Base-by-base conservation (phyloP, 2,329 filamentous ascomycete species). In the Nemania sp. region DNA sequence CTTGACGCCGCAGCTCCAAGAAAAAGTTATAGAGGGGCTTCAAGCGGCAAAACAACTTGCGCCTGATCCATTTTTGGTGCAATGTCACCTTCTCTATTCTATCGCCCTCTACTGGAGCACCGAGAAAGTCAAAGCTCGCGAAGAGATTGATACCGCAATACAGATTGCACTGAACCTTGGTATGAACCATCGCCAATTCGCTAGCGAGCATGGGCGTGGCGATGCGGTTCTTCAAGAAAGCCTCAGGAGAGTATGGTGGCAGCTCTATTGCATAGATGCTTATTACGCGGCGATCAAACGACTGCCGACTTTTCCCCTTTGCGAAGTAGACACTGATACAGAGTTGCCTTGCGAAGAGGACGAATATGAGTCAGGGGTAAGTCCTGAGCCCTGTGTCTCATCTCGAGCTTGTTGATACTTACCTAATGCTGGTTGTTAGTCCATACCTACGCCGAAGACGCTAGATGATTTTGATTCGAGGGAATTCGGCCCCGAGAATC, bases 231-330 rank as follows among this genome's bases (percentile, higher is more conserved):
- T 72, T 27, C 45, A 67, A 32, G 70, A 72, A 47, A 62, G 70
- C 47, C 55, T 62, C 6, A 64, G 70, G 58, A 56, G 70, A 18
- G 69, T 61, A 11, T 72, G 63, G 63, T 72, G 70, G 70, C 66
- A 69, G 43, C 24, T 70, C 38, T 72, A 66, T 49, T 67, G 67
- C 51, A 64, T 69, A 10, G 70, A 72, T 53, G 70, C 70, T 11
- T 72, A 69, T n/a, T 70, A 67, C 41, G 70, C 70, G 4, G 70
- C 68, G n/a, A 72, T 72, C 29, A 68, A 68, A 22, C 59, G 70
- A 11, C 51, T 20, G 1, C 68, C 68, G 7, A 57, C 59, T 0
- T 72, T 72, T n/a, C 20, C 68, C 10, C 59, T 70, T 18, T 70
- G 62, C 57, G 70, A 70, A 24, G 66, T 72, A 2, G 66, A 69